These are phyloP conservation scores for Collybia nuda DNA, from an alignment of 768 basidiomycete genomes.

Conservation along the genomic window DNA sequence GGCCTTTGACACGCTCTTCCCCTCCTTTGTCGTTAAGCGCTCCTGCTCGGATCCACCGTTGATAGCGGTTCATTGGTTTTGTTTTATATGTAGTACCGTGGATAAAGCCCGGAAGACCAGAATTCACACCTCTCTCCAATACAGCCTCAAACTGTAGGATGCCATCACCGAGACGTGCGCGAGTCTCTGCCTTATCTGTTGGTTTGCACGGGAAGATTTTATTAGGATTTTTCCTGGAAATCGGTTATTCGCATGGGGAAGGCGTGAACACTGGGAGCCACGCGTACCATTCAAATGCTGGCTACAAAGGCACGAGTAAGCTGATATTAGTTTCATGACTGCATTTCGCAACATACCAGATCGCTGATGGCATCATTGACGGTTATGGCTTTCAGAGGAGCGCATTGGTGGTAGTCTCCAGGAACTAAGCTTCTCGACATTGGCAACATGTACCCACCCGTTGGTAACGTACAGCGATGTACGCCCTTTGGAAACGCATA, in stretches of 20 bases:
- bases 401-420: conserved; percentile 45
- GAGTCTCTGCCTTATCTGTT: conserved; percentile 29
- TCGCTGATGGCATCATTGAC: conserved; percentile 69
- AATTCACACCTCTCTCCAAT: conserved; percentile 5
- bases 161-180: conserved; percentile 33
- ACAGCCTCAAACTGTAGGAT: conserved; percentile 50
- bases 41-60: conserved; percentile 29
- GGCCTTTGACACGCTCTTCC: conserved; percentile 38
- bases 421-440: conserved; percentile 41
- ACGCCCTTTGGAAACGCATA: conserved; percentile 43
- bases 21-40: conserved; percentile 23
- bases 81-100: conserved; percentile 39
- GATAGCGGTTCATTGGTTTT: conserved; percentile 46
- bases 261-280: neutral
- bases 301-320: conserved; percentile 33
- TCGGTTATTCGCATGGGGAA: neutral
- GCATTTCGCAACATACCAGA: conserved; percentile 45
- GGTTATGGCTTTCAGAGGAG: conserved; percentile 59
- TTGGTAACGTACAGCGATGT: conserved; percentile 40
- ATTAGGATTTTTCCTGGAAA: conserved; percentile 59
- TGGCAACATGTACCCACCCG: conserved; percentile 38
- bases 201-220: conserved; percentile 29
- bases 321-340: neutral
- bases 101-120: conserved; percentile 44
- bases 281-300: conserved; percentile 67